phyloP scores from a whole-genome alignment of 495 filamentous ascomycete genomes.

The Penicillium egyptiacum region DNA sequence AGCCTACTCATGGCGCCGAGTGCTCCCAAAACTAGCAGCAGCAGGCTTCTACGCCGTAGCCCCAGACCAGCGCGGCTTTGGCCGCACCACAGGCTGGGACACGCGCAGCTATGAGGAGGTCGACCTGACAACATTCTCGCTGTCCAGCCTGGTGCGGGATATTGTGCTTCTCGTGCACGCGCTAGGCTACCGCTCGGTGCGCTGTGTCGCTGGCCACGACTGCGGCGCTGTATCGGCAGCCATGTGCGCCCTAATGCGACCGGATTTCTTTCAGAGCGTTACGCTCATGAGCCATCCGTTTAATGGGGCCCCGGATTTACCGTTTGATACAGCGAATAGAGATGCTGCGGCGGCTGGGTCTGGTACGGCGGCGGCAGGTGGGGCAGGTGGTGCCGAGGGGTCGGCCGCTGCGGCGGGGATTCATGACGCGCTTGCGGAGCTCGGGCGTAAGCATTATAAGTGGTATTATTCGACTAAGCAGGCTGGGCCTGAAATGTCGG shows the following conservation, averaged over 20 bases:
- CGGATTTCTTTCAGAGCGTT: conserved; percentile 60
- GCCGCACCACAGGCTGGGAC: conserved; percentile 64
- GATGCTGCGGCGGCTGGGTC: not conserved
- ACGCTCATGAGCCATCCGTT: conserved; percentile 60
- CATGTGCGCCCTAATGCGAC: conserved; percentile 60
- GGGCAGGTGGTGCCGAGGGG: conserved; percentile 33
- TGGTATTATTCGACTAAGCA: conserved; percentile 62
- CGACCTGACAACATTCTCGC: conserved; percentile 56
- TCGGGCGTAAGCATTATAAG: conserved; percentile 65
- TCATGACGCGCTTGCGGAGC: conserved; percentile 52
- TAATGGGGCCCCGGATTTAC: conserved; percentile 47
- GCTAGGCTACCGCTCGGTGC: conserved; percentile 56
- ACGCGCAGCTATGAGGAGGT: conserved; percentile 47
- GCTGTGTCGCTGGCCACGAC: conserved; percentile 67
- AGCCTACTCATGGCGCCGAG: conserved; percentile 67
- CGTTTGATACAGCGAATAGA: conserved; percentile 49
- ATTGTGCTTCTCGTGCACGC: conserved; percentile 59
- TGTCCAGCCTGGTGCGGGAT: conserved; percentile 62
- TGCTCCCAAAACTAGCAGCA: conserved; percentile 55
- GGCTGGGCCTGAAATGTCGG: conserved; percentile 61
- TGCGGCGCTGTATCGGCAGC: conserved; percentile 61
- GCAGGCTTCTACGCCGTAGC: conserved; percentile 64
- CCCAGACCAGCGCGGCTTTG: conserved; percentile 68
- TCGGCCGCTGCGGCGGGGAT: conserved; percentile 34
- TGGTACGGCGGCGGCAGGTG: conserved; percentile 8